These are phyloP conservation scores for Boletus subcaerulescens DNA, from an alignment of 768 basidiomycete genomes.

Conservation along the genomic window DNA sequence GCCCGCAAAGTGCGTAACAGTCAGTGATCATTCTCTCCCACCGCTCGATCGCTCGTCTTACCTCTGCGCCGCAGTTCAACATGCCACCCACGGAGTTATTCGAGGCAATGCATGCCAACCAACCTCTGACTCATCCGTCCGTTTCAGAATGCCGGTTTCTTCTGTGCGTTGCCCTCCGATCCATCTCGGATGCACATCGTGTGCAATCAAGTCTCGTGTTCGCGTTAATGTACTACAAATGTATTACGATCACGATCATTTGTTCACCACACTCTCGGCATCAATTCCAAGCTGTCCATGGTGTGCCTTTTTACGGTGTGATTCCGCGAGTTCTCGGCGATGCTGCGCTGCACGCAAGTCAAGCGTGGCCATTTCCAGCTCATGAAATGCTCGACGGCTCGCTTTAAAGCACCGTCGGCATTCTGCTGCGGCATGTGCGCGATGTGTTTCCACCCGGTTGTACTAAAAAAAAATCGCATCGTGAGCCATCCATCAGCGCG, in stretches of 20 bases:
- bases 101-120: slow-evolving; percentile 63
- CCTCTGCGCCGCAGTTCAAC: slow-evolving; percentile 42
- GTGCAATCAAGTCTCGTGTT: slow-evolving; percentile 60
- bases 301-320: slow-evolving; percentile 60
- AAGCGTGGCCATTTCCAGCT: slow-evolving; percentile 56
- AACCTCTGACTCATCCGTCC: slow-evolving; percentile 5
- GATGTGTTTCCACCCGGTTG: slow-evolving; percentile 37
- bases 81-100: slow-evolving; percentile 64
- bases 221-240: slow-evolving; percentile 15
- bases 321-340: slow-evolving; percentile 55
- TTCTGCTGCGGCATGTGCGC: slow-evolving; percentile 39
- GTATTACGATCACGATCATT: slow-evolving; percentile 27
- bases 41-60: slow-evolving; percentile 12
- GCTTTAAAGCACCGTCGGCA: slow-evolving; percentile 38
- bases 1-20: slow-evolving; percentile 50
- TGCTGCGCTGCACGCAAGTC: slow-evolving; percentile 59
- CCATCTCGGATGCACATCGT: slow-evolving; percentile 61
- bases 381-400: slow-evolving; percentile 52
- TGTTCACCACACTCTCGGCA: slow-evolving; percentile 24
- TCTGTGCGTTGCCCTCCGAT: slow-evolving; percentile 65
- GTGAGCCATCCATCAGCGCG: slow-evolving; percentile 5
- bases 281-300: slow-evolving; percentile 63
- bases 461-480: slow-evolving; percentile 16
- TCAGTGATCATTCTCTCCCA: slow-evolving; percentile 30
- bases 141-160: slow-evolving; percentile 60